Evolutionary conservation across 2,329 filamentous ascomycete genomes (phyloP).

Genomic region (Trichoderma koningiopsis): DNA sequence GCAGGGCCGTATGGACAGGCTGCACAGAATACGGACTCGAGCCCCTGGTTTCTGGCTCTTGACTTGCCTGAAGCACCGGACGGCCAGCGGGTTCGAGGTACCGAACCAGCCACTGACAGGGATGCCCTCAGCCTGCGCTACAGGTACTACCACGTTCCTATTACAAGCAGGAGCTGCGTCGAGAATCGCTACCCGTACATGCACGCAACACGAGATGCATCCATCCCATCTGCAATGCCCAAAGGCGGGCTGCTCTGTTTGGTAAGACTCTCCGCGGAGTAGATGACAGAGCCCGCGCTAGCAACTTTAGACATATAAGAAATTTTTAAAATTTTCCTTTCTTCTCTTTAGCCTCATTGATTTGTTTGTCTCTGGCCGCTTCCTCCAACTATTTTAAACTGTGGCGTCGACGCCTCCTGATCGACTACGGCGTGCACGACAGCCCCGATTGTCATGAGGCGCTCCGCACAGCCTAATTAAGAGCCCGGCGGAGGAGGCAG

Average conservation of each 20-base stretch:
- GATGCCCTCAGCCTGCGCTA: conserved; percentile 8
- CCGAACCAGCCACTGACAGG: conserved; percentile 18
- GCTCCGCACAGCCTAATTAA: conserved; percentile 23
- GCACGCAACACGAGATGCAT: not conserved
- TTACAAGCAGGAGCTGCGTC: not conserved
- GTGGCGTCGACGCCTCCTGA: conserved; percentile 18
- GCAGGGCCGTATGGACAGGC: not conserved
- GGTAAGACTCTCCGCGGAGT: not conserved
- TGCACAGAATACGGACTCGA: not conserved
- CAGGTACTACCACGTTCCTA: conserved; percentile 6
- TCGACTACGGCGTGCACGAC: conserved; percentile 17
- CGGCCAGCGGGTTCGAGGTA: not conserved
- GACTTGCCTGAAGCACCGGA: conserved; percentile 20
- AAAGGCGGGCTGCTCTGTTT: not conserved
- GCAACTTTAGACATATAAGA: not conserved
- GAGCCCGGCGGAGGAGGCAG: conserved; percentile 11
- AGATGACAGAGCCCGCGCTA: not conserved
- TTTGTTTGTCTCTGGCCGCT: not conserved
- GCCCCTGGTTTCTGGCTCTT: conserved; percentile 18
- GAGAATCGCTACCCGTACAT: not conserved
- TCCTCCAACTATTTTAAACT: conserved; percentile 7
- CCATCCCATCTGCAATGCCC: not conserved
- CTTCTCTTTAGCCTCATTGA: not conserved
- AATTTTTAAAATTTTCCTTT: not conserved
- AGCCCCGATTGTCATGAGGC: conserved; percentile 12